These are phyloP conservation scores for Suillus tomentosus DNA, from an alignment of 768 basidiomycete genomes.

Conservation along the genomic window DNA sequence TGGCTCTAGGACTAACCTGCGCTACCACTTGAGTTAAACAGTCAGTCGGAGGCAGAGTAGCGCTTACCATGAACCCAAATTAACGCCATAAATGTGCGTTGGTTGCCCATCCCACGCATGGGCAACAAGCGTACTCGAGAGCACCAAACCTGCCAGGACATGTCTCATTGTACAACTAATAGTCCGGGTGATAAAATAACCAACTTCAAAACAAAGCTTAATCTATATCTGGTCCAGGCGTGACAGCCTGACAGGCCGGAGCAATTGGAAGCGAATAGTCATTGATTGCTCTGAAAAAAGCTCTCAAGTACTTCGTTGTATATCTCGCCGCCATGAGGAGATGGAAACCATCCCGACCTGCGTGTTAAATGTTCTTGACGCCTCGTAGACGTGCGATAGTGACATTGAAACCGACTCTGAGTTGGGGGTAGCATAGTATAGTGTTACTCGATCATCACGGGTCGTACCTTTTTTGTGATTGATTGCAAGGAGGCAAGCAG, in stretches of 20 bases:
- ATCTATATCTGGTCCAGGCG: not conserved
- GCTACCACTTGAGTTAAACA: conserved; percentile 12
- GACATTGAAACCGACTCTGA: no score
- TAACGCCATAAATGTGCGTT: conserved; percentile 70
- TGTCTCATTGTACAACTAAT: conserved; percentile 20
- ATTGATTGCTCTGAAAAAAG: not conserved
- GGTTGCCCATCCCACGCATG: conserved; percentile 22
- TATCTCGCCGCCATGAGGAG: not conserved
- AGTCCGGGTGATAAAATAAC: not conserved
- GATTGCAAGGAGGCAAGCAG: no score
- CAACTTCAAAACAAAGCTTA: not conserved
- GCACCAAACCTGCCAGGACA: conserved; percentile 15
- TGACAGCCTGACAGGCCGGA: not conserved
- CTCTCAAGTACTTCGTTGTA: not conserved
- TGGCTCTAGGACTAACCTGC: conserved; percentile 73
- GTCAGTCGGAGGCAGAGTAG: not conserved
- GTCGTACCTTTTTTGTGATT: no score
- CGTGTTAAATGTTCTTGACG: not conserved
- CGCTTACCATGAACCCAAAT: conserved; percentile 63
- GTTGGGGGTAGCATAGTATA: no score
- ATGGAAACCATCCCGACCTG: not conserved
- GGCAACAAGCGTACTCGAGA: conserved; percentile 22
- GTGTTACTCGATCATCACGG: no score
- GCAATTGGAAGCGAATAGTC: not conserved
- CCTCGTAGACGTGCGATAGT: not conserved